Conservation (phyloP, 139 green algal species). For the Astrephomene gubernaculifera region DNA sequence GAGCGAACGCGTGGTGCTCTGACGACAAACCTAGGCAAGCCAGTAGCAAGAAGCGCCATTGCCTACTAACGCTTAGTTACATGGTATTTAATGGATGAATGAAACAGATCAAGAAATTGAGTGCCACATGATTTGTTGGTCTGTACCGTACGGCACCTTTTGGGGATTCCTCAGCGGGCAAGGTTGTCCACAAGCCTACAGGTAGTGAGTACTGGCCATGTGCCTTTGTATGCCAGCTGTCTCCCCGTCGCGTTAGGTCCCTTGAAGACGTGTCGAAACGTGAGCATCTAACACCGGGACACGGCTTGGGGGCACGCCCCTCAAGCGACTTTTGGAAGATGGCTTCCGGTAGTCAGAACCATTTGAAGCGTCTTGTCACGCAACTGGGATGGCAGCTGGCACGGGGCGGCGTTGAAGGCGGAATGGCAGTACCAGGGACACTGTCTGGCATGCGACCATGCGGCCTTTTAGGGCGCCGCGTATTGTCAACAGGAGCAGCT, state of each 20-base stretch:
- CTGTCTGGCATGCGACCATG: not conserved
- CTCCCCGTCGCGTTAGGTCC: too few relatives aligned
- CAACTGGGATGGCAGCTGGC: not conserved
- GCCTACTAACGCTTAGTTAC: too few relatives aligned
- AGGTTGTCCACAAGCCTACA: too few relatives aligned
- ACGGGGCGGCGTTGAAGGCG: not conserved
- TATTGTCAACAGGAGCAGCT: not conserved
- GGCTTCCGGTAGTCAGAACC: not conserved
- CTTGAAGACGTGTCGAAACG: not conserved
- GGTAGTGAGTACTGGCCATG: too few relatives aligned
- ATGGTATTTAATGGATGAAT: too few relatives aligned
- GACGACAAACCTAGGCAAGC: too few relatives aligned
- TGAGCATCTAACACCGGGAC: constrained; percentile 9
- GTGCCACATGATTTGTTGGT: not conserved
- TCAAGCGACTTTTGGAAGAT: not conserved
- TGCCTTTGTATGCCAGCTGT: too few relatives aligned
- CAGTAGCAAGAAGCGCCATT: too few relatives aligned
- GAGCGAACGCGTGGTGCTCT: too few relatives aligned
- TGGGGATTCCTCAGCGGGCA: not conserved
- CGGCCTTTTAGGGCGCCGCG: not conserved
- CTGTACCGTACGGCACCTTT: not conserved
- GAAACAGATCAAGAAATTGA: too few relatives aligned
- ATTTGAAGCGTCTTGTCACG: not conserved
- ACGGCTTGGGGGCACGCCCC: not conserved
- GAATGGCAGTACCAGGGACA: not conserved